phyloP scores from a whole-genome alignment of 1,284 basidiomycete species.

The Fomitopsis schrenkii region DNA sequence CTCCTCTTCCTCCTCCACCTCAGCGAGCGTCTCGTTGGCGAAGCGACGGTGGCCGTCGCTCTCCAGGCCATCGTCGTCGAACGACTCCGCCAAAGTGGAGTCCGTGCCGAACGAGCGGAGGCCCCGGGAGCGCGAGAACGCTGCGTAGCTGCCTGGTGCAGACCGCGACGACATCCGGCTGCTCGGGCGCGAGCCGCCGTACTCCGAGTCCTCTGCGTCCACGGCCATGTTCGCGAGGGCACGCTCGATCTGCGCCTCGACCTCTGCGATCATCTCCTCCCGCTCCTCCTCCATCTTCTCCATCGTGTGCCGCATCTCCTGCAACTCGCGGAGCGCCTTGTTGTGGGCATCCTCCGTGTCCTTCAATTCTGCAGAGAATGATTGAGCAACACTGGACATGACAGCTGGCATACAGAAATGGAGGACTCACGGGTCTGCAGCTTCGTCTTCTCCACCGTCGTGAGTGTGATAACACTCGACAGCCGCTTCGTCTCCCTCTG shows the following conservation, averaged over 20 bases:
- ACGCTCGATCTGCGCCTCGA: constrained; percentile 82
- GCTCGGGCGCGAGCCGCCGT: constrained; percentile 41
- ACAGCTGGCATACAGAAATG: neutral
- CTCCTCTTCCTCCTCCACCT: constrained; percentile 49
- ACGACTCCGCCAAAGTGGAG: constrained; percentile 68
- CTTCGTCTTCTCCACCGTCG: constrained; percentile 72
- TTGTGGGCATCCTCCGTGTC: constrained; percentile 76
- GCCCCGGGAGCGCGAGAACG: constrained; percentile 42
- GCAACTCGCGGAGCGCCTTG: constrained; percentile 64
- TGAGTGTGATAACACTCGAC: constrained; percentile 72
- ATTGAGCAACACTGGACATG: neutral
- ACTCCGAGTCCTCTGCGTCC: constrained; percentile 71
- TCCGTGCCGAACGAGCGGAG: constrained; percentile 70
- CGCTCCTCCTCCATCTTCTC: constrained; percentile 82
- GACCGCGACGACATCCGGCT: constrained; percentile 38
- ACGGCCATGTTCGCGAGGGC: constrained; percentile 81
- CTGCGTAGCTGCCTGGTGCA: constrained; percentile 44
- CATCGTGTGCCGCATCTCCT: constrained; percentile 73
- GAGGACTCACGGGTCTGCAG: constrained; percentile 61
- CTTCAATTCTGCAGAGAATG: constrained; percentile 43
- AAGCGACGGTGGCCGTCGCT: constrained; percentile 36
- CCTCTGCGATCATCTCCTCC: constrained; percentile 82
- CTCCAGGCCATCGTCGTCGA: constrained; percentile 28
- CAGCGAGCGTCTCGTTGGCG: constrained; percentile 47
- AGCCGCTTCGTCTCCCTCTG: constrained; percentile 81